Conservation (phyloP, 352 stramenopile genomes). For the Pythium sp. region DNA sequence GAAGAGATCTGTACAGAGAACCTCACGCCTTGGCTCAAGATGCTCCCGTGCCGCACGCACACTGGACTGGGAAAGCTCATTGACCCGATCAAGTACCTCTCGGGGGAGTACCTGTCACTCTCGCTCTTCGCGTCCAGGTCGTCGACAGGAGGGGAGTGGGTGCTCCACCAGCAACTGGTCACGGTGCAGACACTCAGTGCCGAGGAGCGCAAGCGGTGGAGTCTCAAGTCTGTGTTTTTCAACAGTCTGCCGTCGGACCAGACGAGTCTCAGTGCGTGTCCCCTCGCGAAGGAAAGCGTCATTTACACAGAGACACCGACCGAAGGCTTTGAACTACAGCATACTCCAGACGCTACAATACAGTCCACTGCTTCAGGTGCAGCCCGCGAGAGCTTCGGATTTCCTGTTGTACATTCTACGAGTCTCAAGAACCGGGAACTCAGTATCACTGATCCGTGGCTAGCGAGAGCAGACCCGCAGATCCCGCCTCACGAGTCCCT, state of each 20-base stretch:
- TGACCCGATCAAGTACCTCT: constrained; percentile 71
- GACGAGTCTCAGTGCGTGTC: constrained; percentile 30
- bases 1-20: constrained; percentile 90
- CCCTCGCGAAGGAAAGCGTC: constrained; percentile 34
- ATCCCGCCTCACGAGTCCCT: neutral
- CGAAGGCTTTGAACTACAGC: constrained; percentile 26
- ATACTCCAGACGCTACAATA: neutral
- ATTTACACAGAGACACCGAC: constrained; percentile 29
- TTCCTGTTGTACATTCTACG: constrained; percentile 11
- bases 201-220: constrained; percentile 28
- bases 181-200: constrained; percentile 39
- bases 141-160: constrained; percentile 20
- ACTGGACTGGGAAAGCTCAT: constrained; percentile 65
- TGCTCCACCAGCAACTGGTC: constrained; percentile 57
- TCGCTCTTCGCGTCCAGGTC: constrained; percentile 43
- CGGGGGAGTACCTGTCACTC: constrained; percentile 63
- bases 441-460: constrained; percentile 14
- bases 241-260: constrained; percentile 15
- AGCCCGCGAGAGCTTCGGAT: neutral
- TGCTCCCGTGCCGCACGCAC: constrained; percentile 73
- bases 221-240: constrained; percentile 49
- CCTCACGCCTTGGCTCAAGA: constrained; percentile 86
- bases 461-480: constrained; percentile 10
- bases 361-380: neutral
- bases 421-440: constrained; percentile 10